phyloP scores from a whole-genome alignment of 306 rosid species.

The Corylus americana region DNA sequence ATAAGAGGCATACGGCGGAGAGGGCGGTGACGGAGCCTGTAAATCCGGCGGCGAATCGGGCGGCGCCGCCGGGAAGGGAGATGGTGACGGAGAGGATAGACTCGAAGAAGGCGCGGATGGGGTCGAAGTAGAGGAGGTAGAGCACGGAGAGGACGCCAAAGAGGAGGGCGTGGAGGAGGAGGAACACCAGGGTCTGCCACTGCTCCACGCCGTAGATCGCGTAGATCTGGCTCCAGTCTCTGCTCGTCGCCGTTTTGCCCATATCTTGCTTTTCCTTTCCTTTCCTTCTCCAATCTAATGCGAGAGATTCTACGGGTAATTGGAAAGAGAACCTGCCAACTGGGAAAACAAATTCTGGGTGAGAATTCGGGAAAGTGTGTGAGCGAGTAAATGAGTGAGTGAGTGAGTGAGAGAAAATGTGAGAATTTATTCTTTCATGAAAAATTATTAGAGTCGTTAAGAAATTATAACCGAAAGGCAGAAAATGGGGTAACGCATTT shows the following conservation, averaged over 20 bases:
- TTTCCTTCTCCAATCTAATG: neutral
- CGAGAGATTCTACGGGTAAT: neutral
- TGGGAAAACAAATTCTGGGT: neutral
- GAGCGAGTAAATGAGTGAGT: too few species aligned
- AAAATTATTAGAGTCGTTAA: neutral
- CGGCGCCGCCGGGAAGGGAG: slow-evolving; percentile 41
- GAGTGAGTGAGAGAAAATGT: neutral
- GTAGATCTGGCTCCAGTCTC: slow-evolving; percentile 94
- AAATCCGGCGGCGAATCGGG: slow-evolving; percentile 87
- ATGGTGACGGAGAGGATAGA: slow-evolving; percentile 46
- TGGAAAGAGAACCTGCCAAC: slow-evolving; percentile 26
- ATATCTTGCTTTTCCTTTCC: slow-evolving; percentile 22
- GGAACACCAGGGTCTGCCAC: slow-evolving; percentile 83
- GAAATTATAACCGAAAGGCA: neutral
- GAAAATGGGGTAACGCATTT: neutral
- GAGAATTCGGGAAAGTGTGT: neutral
- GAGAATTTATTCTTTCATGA: neutral
- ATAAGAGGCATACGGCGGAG: slow-evolving; percentile 80
- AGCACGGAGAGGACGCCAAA: slow-evolving; percentile 64
- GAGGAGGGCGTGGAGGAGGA: slow-evolving; percentile 70
- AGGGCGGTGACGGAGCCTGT: slow-evolving; percentile 80
- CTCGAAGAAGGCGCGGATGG: slow-evolving; percentile 58
- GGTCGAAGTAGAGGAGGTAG: slow-evolving; percentile 65
- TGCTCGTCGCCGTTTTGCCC: slow-evolving; percentile 65
- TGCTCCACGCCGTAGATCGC: slow-evolving; percentile 93